Evolutionary conservation across 1,284 basidiomycete genomes (phyloP).

Genomic region (Tilletiopsis washingtonensis): DNA sequence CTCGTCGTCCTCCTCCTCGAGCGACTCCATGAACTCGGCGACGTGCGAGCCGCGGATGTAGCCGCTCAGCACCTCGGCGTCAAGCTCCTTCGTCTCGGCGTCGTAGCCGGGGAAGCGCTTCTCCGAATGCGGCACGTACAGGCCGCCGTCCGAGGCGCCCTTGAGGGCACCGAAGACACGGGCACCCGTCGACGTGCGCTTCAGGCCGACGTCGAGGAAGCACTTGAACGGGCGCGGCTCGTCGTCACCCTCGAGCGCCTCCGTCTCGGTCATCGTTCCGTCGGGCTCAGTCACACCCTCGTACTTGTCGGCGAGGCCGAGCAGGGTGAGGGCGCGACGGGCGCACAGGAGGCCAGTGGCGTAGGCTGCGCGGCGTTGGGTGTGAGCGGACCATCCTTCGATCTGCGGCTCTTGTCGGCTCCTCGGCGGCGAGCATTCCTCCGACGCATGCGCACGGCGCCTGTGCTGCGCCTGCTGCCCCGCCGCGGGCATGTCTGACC

Average conservation of each 20-base stretch:
- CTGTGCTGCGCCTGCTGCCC: too few relatives aligned
- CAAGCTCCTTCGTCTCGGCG: conserved; percentile 84
- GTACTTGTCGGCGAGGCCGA: conserved; percentile 97
- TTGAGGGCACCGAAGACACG: conserved; percentile 99
- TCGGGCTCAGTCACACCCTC: conserved; percentile 89
- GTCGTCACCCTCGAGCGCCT: conserved; percentile 81
- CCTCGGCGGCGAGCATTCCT: too few relatives aligned
- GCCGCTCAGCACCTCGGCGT: conserved; percentile 88
- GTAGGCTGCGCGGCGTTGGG: too few relatives aligned
- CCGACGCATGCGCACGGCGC: too few relatives aligned
- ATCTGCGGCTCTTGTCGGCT: too few relatives aligned
- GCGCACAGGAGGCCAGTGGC: conserved; percentile 93
- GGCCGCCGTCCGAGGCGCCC: conserved; percentile 95
- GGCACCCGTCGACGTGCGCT: conserved; percentile 93
- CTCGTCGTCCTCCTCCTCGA: conserved; percentile 99
- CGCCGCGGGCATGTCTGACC: too few relatives aligned
- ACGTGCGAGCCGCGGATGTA: conserved; percentile 98
- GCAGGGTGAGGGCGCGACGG: conserved; percentile 87
- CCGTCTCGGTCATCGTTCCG: conserved; percentile 73
- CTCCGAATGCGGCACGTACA: conserved; percentile 95
- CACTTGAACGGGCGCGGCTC: conserved; percentile 96
- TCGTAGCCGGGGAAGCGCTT: conserved; percentile 99
- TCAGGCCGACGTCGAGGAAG: conserved; percentile 97
- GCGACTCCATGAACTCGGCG: conserved; percentile 98
- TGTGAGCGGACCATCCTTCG: too few relatives aligned